Evolutionary conservation across 1,284 basidiomycete species (phyloP).

Genomic region (Xerocomus nothofagi): DNA sequence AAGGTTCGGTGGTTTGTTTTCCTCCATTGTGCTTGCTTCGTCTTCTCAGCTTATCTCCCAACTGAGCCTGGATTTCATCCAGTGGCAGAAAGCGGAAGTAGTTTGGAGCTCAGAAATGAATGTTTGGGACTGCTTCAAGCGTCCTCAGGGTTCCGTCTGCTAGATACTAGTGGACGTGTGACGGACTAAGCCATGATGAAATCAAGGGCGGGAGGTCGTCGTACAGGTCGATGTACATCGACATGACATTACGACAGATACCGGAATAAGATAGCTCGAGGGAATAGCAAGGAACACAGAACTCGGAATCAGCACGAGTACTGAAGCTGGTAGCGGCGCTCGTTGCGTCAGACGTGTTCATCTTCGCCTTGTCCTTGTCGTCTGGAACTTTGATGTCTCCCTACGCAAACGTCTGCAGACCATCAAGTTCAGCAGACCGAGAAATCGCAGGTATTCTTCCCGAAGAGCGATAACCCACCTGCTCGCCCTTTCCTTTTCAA

Average conservation of each 20-base stretch:
- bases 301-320: constrained; percentile 4
- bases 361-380: constrained; percentile 46
- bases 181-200: constrained; percentile 13
- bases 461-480: constrained; percentile 39
- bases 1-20: constrained; percentile 23
- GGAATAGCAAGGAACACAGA: constrained; percentile 5
- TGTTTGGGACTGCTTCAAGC: constrained; percentile 3
- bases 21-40: constrained; percentile 8
- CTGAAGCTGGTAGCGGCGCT: constrained; percentile 9
- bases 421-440: constrained; percentile 3
- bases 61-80: constrained; percentile 12
- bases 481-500: constrained; percentile 80
- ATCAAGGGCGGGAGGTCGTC: constrained; percentile 13
- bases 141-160: not conserved
- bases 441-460: not conserved
- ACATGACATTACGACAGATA: constrained; percentile 27
- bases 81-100: constrained; percentile 5
- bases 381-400: constrained; percentile 77
- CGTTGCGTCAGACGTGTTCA: constrained; percentile 15
- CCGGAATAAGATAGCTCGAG: constrained; percentile 25
- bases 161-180: not conserved
- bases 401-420: constrained; percentile 59
- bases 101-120: constrained; percentile 21
- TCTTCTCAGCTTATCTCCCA: constrained; percentile 32
- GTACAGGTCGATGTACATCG: constrained; percentile 1